Conservation (phyloP, 257 asterid species). For the Thymus mandschuricus region DNA sequence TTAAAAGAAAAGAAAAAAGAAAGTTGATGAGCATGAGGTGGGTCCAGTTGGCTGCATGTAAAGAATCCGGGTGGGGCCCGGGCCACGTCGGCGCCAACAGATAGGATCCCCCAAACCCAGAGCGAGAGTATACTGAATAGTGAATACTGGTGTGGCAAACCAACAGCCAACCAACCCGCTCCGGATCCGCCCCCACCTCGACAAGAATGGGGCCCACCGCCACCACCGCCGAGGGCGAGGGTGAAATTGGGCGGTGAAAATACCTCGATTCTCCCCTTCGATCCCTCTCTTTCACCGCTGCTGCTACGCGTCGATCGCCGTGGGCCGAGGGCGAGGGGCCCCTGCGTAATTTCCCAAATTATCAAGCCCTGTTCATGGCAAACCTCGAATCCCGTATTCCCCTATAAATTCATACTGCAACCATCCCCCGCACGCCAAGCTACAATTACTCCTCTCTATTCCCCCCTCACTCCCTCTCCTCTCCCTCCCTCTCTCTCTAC, state of each 20-base stretch:
- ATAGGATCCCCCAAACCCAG: slow-evolving; percentile 16
- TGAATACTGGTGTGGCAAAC: slow-evolving; percentile 22
- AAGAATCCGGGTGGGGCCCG: slow-evolving; percentile 33
- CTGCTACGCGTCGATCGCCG: not conserved
- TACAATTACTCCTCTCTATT: not conserved
- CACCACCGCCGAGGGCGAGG: slow-evolving; percentile 27
- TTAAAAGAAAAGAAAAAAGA: not conserved
- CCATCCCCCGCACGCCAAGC: slow-evolving; percentile 23
- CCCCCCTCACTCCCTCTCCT: not conserved
- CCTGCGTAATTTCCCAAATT: slow-evolving; percentile 32
- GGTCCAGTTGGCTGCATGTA: slow-evolving; percentile 1
- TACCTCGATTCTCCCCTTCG: slow-evolving; percentile 18
- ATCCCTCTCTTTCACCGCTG: slow-evolving; percentile 23
- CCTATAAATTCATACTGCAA: slow-evolving; percentile 25
- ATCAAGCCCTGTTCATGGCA: slow-evolving; percentile 36
- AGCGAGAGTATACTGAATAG: no score
- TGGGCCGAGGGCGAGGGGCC: slow-evolving; percentile 21
- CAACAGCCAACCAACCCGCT: slow-evolving; percentile 3
- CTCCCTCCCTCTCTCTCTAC: not conserved
- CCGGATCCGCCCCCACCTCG: slow-evolving; percentile 22
- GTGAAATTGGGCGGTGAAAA: slow-evolving; percentile 29
- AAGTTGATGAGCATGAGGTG: not conserved
- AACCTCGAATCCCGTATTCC: slow-evolving; percentile 24
- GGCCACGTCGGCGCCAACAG: slow-evolving; percentile 9
- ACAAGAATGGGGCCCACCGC: slow-evolving; percentile 12